These are phyloP conservation scores for Penicillium coffeae DNA, from an alignment of 495 filamentous ascomycete species.

Conservation along the genomic window DNA sequence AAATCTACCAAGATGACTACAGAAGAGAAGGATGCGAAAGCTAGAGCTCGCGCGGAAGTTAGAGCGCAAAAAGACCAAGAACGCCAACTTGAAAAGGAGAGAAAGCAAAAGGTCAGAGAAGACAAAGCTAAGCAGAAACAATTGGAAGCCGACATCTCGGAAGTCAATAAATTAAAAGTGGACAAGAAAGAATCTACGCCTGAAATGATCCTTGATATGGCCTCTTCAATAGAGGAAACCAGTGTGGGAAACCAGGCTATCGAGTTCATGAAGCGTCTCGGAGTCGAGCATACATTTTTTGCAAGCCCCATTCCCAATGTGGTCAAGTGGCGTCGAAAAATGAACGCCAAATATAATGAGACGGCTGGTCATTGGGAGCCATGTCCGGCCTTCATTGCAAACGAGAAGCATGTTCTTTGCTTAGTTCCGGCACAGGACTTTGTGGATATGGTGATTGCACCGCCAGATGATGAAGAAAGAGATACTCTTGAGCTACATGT, in stretches of 20 bases:
- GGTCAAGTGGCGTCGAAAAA: conserved; percentile 72
- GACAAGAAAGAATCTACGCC: conserved; percentile 71
- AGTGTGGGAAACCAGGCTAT: conserved; percentile 47
- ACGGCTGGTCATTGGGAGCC: conserved; percentile 65
- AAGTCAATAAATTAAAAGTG: conserved; percentile 70
- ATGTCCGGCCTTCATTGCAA: conserved; percentile 48
- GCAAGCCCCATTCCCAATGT: conserved; percentile 52
- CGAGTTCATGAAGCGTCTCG: conserved; percentile 54
- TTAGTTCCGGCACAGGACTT: conserved; percentile 66
- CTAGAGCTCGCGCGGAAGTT: conserved; percentile 45
- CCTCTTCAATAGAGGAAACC: conserved; percentile 47
- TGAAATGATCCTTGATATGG: conserved; percentile 84
- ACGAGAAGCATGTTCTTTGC: conserved; percentile 66
- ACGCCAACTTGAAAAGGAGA: conserved; percentile 44
- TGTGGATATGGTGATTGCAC: conserved; percentile 54
- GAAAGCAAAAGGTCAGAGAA: conserved; percentile 47
- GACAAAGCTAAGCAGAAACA: conserved; percentile 63
- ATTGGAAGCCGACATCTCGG: conserved; percentile 61
- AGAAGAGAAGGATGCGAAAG: conserved; percentile 52
- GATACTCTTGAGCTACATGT: conserved; percentile 60
- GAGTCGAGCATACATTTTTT: conserved; percentile 52
- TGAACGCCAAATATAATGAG: conserved; percentile 59
- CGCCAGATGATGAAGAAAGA: conserved; percentile 20
- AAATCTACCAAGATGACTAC: conserved; percentile 33
- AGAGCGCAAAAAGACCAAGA: conserved; percentile 45